Conservation (phyloP, 345 rosid species). For the Ricinus communis region DNA sequence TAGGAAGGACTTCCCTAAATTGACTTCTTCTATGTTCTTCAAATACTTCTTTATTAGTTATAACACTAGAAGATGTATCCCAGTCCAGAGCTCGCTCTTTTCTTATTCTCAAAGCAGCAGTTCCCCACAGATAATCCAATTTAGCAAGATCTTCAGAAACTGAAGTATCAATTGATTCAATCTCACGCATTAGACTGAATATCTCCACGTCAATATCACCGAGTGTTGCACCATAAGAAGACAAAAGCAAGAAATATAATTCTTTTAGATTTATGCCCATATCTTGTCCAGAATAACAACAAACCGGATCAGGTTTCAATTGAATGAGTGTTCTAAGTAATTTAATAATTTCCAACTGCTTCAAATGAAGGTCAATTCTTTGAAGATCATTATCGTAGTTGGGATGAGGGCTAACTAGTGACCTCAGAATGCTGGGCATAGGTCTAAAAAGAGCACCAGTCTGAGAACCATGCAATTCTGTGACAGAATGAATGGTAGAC, state of each 20-base stretch:
- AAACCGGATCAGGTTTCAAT: conserved; percentile 15
- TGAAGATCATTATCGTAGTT: conserved; percentile 27
- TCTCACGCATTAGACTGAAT: conserved; percentile 56
- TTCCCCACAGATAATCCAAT: conserved; percentile 78
- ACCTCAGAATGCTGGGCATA: conserved; percentile 71
- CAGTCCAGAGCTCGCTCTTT: conserved; percentile 50
- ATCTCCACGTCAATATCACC: conserved; percentile 74
- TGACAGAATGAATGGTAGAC: conserved; percentile 46
- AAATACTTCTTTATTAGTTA: conserved; percentile 41
- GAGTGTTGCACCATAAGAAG: conserved; percentile 88
- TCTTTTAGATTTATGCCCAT: conserved; percentile 62
- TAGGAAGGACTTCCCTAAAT: conserved; percentile 74
- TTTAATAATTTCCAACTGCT: conserved; percentile 68
- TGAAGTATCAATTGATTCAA: conserved; percentile 47
- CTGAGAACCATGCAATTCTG: conserved; percentile 35
- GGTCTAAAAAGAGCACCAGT: conserved; percentile 61
- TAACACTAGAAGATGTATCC: conserved; percentile 37
- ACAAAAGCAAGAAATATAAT: conserved; percentile 62
- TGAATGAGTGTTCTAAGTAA: conserved; percentile 61
- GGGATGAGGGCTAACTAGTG: conserved; percentile 38
- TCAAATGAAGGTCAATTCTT: conserved; percentile 31
- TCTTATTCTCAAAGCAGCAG: conserved; percentile 54
- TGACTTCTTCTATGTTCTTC: conserved; percentile 53
- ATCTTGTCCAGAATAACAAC: conserved; percentile 44
- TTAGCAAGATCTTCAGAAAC: conserved; percentile 39